These are phyloP conservation scores for Fusarium dimerum DNA, from an alignment of 2,329 filamentous ascomycete genomes.

Conservation along the genomic window DNA sequence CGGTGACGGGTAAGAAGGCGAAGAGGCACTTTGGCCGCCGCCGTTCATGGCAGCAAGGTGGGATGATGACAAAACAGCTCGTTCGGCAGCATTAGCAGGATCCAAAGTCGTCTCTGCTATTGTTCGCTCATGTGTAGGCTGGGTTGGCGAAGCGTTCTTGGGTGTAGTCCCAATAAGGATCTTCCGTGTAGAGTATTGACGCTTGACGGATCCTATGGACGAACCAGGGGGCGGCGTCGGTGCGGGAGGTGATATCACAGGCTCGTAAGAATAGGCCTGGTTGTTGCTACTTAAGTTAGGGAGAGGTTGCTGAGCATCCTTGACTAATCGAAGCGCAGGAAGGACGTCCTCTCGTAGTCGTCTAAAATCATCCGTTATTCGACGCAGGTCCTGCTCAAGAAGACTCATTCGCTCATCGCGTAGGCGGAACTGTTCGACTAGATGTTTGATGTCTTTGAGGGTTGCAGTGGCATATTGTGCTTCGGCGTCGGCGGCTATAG, in stretches of 20 bases:
- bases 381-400: slow-evolving; percentile 79
- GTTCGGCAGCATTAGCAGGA: slow-evolving; percentile 67
- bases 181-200: slow-evolving; percentile 76
- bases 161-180: slow-evolving; percentile 69
- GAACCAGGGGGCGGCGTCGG: slow-evolving; percentile 56
- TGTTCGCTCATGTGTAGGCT: slow-evolving; percentile 66
- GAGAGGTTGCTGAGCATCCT: slow-evolving; percentile 87
- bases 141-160: slow-evolving; percentile 77
- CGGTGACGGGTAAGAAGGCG: slow-evolving; percentile 59
- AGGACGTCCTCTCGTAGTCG: slow-evolving; percentile 88
- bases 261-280: slow-evolving; percentile 54
- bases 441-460: slow-evolving; percentile 86
- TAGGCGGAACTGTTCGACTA: slow-evolving; percentile 85
- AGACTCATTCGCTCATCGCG: slow-evolving; percentile 88
- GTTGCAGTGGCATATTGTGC: slow-evolving; percentile 84
- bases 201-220: slow-evolving; percentile 55
- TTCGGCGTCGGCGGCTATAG: slow-evolving; percentile 81
- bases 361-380: slow-evolving; percentile 84
- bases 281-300: slow-evolving; percentile 51
- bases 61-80: slow-evolving; percentile 66
- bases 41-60: slow-evolving; percentile 73
- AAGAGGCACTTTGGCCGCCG: slow-evolving; percentile 55
- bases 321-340: slow-evolving; percentile 84
- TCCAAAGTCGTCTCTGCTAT: slow-evolving; percentile 67
- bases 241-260: slow-evolving; percentile 53